Evolutionary conservation across 768 basidiomycete species (phyloP), one percentile per base, ranked within the genome.

Genomic region (Strobilomyces echinocephalus): DNA sequence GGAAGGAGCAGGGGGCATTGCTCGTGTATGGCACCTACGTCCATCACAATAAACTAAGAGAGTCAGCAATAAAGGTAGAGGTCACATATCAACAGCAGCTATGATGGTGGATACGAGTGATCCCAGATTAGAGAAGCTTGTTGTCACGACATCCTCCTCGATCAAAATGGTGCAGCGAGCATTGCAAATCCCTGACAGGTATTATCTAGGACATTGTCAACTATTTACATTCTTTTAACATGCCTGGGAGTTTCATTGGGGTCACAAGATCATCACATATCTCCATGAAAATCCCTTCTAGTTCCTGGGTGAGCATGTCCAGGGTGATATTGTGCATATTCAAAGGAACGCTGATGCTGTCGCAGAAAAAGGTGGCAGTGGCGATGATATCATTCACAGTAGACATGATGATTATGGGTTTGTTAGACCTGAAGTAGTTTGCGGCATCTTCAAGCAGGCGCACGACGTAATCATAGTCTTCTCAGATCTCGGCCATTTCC

Each of bases 11-110:
- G 9, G 7, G n/a, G 57, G 21, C 59, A n/a, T 21, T 44, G 36
- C 14, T 62, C 60, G 9, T 51, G 53, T 49, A 63, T 62, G 6
- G 53, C 54, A 0, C 54, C 61, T 48, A 14, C n/a, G 35, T 6
- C 4, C 28, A 8, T 28, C 28, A 28, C 28, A 15, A 43, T 7
- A 11, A 1, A 35, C 46, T 11, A 49, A 5, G 9, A 1, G 5
- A 20, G 20, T 20, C 14, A 6, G n/a, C 11, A 30, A 12, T 5
- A 14, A 44, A 31, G 9, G n/a, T n/a, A 9, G 8, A 18, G 8
- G 18, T n/a, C 38, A 8, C 51, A 18, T 53, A 59, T 60, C 52
- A 1, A 62, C 41, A 8, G 43, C 36, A 3, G 56, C 52, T 0
- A 18, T n/a, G n/a, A n/a, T 57, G 1, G 34, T 15, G 2, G 34